phyloP scores from a whole-genome alignment of 1,284 basidiomycete species.

The Bjerkandera adusta region DNA sequence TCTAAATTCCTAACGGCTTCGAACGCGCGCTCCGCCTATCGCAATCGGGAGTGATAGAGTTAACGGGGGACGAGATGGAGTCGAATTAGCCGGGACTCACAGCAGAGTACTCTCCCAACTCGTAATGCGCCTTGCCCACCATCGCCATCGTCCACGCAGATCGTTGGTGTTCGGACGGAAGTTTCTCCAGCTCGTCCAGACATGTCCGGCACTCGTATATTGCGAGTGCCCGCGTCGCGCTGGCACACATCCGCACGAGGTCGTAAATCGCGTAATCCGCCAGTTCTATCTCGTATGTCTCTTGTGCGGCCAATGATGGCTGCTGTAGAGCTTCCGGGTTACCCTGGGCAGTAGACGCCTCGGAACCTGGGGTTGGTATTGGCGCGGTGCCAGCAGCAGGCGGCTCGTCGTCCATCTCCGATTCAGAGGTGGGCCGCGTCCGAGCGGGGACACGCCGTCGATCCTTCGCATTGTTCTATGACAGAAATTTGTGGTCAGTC shows the following conservation, averaged over 20 bases:
- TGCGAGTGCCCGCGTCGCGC: constrained; percentile 70
- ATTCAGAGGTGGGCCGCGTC: constrained; percentile 59
- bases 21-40: constrained; percentile 84
- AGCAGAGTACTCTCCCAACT: constrained; percentile 80
- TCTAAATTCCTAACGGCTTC: constrained; percentile 74
- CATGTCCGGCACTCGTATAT: constrained; percentile 76
- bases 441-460: constrained; percentile 53
- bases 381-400: constrained; percentile 55
- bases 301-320: constrained; percentile 67
- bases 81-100: constrained; percentile 48
- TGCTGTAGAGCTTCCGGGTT: constrained; percentile 31
- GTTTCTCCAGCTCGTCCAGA: constrained; percentile 68
- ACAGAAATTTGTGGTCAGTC: background rate
- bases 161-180: constrained; percentile 76
- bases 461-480: constrained; percentile 44
- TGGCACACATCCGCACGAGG: constrained; percentile 78
- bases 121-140: constrained; percentile 84
- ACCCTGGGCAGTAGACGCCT: constrained; percentile 59
- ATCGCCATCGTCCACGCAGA: constrained; percentile 78
- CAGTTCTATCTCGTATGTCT: constrained; percentile 64
- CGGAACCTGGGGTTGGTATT: constrained; percentile 48
- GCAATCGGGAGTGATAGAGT: constrained; percentile 8
- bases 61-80: constrained; percentile 4
- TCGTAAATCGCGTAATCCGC: constrained; percentile 85
- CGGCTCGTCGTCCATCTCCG: constrained; percentile 71